These are phyloP conservation scores for Schwanniomyces polymorphus DNA, from an alignment of 805 yeast genomes.

Conservation along the genomic window DNA sequence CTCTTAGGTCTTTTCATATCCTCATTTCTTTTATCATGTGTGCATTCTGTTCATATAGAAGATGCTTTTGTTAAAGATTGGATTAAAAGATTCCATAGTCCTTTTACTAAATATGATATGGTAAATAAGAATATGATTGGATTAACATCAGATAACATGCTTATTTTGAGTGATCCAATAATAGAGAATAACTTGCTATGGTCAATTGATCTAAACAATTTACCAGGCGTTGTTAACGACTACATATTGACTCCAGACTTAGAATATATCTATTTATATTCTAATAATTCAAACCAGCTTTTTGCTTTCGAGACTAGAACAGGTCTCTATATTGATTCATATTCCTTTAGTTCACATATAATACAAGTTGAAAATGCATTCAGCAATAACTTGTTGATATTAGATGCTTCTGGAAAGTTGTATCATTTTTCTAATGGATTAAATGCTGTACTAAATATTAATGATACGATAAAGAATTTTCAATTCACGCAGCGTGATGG, in stretches of 20 bases:
- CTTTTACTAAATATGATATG: constrained; percentile 10
- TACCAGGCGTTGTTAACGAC: constrained; percentile 8
- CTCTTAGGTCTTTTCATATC: neutral
- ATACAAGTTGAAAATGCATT: constrained; percentile 8
- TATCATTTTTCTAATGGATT: constrained; percentile 4
- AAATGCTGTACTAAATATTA: neutral
- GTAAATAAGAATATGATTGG: constrained; percentile 12
- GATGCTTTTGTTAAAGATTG: constrained; percentile 59
- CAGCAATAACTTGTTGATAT: constrained; percentile 11
- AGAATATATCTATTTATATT: constrained; percentile 12
- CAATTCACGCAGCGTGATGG: constrained; percentile 10
- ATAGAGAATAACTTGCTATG: constrained; percentile 9
- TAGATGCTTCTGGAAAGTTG: constrained; percentile 11
- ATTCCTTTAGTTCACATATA: constrained; percentile 8
- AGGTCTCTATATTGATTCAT: constrained; percentile 11
- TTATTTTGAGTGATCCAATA: constrained; percentile 10
- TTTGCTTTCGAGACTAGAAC: constrained; percentile 10
- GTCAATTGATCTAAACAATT: constrained; percentile 16
- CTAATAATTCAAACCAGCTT: constrained; percentile 7
- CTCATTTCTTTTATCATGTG: neutral
- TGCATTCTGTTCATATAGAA: constrained; percentile 36
- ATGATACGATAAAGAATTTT: constrained; percentile 1
- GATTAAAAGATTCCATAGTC: constrained; percentile 49
- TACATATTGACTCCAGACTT: constrained; percentile 6
- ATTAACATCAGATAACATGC: constrained; percentile 10